Percentiles rank a stretch among this genome's conserved stretches.
Evolutionary conservation across 2,329 filamentous ascomycete species (phyloP).

Genomic region (Mollisiaceae sp.): DNA sequence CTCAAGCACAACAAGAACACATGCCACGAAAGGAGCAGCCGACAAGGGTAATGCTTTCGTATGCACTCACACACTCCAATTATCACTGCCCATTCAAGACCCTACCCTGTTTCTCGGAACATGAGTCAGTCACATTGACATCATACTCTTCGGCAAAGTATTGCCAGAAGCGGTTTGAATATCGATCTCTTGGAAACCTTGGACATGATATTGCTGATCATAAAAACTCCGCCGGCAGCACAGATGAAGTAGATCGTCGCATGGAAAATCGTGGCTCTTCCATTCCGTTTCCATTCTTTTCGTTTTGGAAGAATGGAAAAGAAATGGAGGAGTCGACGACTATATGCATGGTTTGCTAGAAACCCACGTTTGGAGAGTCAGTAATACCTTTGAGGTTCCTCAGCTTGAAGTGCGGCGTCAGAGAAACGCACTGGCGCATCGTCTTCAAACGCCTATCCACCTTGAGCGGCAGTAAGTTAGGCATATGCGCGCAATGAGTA

Average conservation of each 20-base stretch:
- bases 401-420: no score
- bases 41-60: constrained; percentile 16
- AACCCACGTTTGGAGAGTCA: constrained; percentile 8
- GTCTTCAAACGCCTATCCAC: constrained; percentile 16
- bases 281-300: no score
- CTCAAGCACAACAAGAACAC: no score
- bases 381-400: neutral
- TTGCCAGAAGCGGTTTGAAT: constrained; percentile 20
- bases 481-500: constrained; percentile 21
- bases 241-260: constrained; percentile 27
- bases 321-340: no score
- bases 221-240: constrained; percentile 24
- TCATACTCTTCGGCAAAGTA: constrained; percentile 18
- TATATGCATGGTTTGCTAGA: constrained; percentile 26
- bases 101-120: constrained; percentile 17
- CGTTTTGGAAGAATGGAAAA: no score
- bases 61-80: constrained; percentile 18
- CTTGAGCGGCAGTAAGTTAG: constrained; percentile 17
- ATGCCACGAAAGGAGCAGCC: no score
- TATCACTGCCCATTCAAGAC: constrained; percentile 14
- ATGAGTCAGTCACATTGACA: constrained; percentile 23
- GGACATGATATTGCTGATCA: constrained; percentile 15
- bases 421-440: no score
- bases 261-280: no score
- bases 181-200: constrained; percentile 8